phyloP scores from a whole-genome alignment of 2,329 filamentous ascomycete species.

The Colletotrichum graminicola region DNA sequence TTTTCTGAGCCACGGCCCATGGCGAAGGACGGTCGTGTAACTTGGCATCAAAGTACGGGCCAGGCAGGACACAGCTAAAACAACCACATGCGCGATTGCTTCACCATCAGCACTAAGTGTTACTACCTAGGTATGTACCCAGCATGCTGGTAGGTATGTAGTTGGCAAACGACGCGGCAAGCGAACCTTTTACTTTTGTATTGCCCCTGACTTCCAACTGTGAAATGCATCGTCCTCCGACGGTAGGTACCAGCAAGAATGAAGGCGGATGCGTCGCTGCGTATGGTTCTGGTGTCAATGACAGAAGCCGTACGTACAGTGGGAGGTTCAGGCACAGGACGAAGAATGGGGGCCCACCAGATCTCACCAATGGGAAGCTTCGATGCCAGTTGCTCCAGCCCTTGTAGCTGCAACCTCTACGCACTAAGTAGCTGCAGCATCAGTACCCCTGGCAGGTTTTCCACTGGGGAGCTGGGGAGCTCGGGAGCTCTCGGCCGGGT shows the following conservation, averaged over 20 bases:
- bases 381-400: not conserved
- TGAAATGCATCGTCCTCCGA: not conserved
- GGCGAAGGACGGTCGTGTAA: not conserved
- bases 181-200: too few relatives aligned
- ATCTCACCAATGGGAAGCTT: slow-evolving; percentile 32
- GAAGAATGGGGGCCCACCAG: not conserved
- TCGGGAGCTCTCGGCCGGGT: slow-evolving; percentile 35
- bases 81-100: too few relatives aligned
- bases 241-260: not conserved
- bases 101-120: not conserved
- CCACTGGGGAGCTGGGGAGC: slow-evolving; percentile 31
- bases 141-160: not conserved
- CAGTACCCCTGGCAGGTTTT: slow-evolving; percentile 31
- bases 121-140: not conserved
- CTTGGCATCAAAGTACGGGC: not conserved
- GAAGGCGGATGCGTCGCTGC: not conserved
- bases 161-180: not conserved
- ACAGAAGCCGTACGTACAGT: not conserved
- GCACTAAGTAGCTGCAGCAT: slow-evolving; percentile 14
- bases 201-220: too few relatives aligned
- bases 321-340: not conserved
- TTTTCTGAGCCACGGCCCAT: not conserved
- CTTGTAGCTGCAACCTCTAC: slow-evolving; percentile 23
- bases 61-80: too few relatives aligned
- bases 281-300: not conserved